These are phyloP conservation scores for Mycotypha africana DNA, from an alignment of 371 early-diverging fungal genomes.

Conservation along the genomic window DNA sequence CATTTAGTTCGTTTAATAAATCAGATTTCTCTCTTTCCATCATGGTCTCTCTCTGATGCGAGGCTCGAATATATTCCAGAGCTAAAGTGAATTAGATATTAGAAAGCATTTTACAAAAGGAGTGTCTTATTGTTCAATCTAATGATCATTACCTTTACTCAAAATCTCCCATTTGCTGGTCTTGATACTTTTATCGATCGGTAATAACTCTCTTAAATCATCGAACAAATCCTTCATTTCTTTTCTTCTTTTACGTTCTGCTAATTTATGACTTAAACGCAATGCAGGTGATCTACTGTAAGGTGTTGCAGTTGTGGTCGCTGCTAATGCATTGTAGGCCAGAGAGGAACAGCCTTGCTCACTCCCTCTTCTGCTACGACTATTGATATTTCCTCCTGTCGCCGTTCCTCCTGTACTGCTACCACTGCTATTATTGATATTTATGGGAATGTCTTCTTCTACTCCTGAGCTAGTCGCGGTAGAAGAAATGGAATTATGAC, in stretches of 20 bases:
- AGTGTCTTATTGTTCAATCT: neutral
- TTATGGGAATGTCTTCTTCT: too few species aligned
- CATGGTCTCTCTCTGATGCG: slow-evolving; percentile 6
- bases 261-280: slow-evolving; percentile 65
- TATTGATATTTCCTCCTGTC: too few species aligned
- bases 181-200: slow-evolving; percentile 58
- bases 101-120: too few species aligned
- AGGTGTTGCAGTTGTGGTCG: slow-evolving; percentile 20
- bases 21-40: slow-evolving; percentile 12
- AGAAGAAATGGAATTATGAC: slow-evolving; percentile 8
- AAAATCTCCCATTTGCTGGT: slow-evolving; percentile 78
- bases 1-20: slow-evolving; percentile 8
- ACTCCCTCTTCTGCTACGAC: neutral
- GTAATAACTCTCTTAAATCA: slow-evolving; percentile 60
- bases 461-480: too few species aligned
- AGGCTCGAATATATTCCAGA: slow-evolving; percentile 8
- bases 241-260: slow-evolving; percentile 71
- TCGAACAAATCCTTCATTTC: slow-evolving; percentile 82
- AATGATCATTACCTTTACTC: slow-evolving; percentile 47
- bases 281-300: slow-evolving; percentile 57
- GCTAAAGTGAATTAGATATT: slow-evolving; percentile 2
- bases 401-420: too few species aligned
- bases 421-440: too few species aligned
- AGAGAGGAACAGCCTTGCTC: neutral
- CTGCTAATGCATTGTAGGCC: slow-evolving; percentile 2